Conservation (phyloP, 2,329 filamentous ascomycete species). For the Lecanosticta acicola region DNA sequence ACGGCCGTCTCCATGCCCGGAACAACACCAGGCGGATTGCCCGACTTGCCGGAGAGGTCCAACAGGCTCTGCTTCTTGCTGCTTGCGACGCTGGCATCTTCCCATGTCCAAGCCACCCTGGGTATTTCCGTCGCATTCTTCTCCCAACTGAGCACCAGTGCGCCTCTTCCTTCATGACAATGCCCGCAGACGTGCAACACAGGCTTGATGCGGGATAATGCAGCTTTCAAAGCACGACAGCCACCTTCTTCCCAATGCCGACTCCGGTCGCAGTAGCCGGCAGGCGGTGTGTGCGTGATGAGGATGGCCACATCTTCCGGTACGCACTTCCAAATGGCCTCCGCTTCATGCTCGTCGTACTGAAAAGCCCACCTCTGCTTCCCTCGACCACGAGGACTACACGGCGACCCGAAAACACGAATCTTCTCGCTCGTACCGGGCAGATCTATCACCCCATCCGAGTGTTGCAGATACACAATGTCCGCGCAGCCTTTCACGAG, state of each 20-base stretch:
- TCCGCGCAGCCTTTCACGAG: slow-evolving; percentile 47
- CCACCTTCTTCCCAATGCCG: slow-evolving; percentile 45
- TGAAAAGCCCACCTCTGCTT: slow-evolving; percentile 60
- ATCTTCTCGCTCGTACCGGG: slow-evolving; percentile 56
- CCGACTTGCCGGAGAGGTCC: slow-evolving; percentile 51
- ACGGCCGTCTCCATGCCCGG: slow-evolving; percentile 65
- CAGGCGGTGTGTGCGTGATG: slow-evolving; percentile 65
- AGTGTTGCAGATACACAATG: slow-evolving; percentile 62
- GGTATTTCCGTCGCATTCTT: too few relatives aligned
- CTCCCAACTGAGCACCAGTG: slow-evolving; percentile 56
- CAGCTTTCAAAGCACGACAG: slow-evolving; percentile 54
- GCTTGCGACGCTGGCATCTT: slow-evolving; percentile 54
- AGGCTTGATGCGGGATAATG: slow-evolving; percentile 58
- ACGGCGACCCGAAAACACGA: slow-evolving; percentile 66
- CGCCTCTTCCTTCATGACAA: slow-evolving; percentile 63
- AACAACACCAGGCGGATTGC: slow-evolving; percentile 32
- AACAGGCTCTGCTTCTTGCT: slow-evolving; percentile 60
- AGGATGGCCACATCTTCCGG: slow-evolving; percentile 60
- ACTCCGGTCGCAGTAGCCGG: slow-evolving; percentile 51
- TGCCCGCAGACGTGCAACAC: slow-evolving; percentile 65
- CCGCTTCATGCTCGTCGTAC: slow-evolving; percentile 45
- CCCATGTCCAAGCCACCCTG: slow-evolving; percentile 53
- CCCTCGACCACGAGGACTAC: slow-evolving; percentile 43
- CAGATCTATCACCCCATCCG: slow-evolving; percentile 51
- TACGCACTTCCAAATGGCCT: slow-evolving; percentile 55